Conservation (phyloP, 2,329 filamentous ascomycete species). For the Colletotrichum orchidophilum region DNA sequence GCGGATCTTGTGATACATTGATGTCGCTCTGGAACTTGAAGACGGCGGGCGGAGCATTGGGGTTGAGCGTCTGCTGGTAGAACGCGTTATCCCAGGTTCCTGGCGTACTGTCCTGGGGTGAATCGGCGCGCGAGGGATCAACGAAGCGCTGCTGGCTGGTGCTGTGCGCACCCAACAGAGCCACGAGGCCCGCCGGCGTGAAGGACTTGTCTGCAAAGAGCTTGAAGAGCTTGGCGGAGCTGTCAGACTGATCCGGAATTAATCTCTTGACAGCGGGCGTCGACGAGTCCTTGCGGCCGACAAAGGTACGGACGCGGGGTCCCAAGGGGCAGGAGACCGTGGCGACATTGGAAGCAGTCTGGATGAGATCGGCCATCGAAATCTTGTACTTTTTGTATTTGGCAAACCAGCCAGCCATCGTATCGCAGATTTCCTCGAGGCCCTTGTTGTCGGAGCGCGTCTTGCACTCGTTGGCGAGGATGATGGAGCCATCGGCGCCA, state of each 20-base stretch:
- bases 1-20: slow-evolving; percentile 47
- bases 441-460: slow-evolving; percentile 55
- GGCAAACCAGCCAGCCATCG: slow-evolving; percentile 49
- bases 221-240: slow-evolving; percentile 57
- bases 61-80: slow-evolving; percentile 52
- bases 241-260: slow-evolving; percentile 53
- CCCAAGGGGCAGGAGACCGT: slow-evolving; percentile 56
- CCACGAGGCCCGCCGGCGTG: slow-evolving; percentile 57
- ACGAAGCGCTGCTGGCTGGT: slow-evolving; percentile 59
- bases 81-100: slow-evolving; percentile 63
- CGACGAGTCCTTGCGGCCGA: slow-evolving; percentile 59
- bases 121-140: slow-evolving; percentile 49
- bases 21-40: slow-evolving; percentile 54
- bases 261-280: slow-evolving; percentile 49
- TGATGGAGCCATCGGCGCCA: slow-evolving; percentile 58
- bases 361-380: slow-evolving; percentile 63
- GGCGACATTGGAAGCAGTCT: slow-evolving; percentile 61
- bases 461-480: slow-evolving; percentile 51
- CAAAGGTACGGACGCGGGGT: slow-evolving; percentile 59
- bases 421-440: slow-evolving; percentile 52
- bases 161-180: slow-evolving; percentile 64
- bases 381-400: slow-evolving; percentile 54
- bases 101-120: slow-evolving; percentile 61
- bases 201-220: slow-evolving; percentile 65
- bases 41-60: slow-evolving; percentile 45